A percentile compares a stretch with the other conserved stretches of the same genome.
phyloP scores from a whole-genome alignment of 257 asterid genomes.

The Striga asiatica region DNA sequence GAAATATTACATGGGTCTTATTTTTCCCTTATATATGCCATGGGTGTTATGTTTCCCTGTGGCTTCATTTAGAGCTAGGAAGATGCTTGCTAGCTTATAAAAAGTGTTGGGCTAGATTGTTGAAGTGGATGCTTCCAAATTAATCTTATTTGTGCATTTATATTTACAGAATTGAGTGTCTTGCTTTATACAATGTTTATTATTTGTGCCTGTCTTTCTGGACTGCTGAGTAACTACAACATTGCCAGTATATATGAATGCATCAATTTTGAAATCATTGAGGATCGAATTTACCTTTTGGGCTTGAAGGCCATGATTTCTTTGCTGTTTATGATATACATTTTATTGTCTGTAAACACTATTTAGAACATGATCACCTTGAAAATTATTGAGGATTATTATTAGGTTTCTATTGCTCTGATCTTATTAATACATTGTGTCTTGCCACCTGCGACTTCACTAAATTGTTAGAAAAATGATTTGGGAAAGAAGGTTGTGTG shows the following conservation, averaged over 20 bases:
- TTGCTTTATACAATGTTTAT: background rate
- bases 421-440: background rate
- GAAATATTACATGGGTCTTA: too few species aligned
- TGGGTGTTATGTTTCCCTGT: background rate
- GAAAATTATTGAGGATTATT: slow-evolving; percentile 3
- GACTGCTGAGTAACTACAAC: background rate
- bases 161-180: too few species aligned
- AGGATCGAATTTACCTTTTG: background rate
- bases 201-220: background rate
- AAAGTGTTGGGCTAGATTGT: background rate
- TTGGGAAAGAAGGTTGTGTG: background rate
- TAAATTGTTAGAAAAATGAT: background rate
- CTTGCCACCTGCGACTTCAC: background rate
- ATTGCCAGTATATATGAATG: background rate
- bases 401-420: background rate
- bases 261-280: background rate
- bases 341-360: too few species aligned
- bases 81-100: background rate
- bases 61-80: background rate
- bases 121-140: background rate
- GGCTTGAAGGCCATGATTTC: background rate
- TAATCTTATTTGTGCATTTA: too few species aligned
- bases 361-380: background rate
- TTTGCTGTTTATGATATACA: background rate
- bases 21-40: background rate